Evolutionary conservation across 176 grass and related monocot genomes (phyloP), one percentile per base, ranked within the genome.

Genomic region (Musa itinerans): DNA sequence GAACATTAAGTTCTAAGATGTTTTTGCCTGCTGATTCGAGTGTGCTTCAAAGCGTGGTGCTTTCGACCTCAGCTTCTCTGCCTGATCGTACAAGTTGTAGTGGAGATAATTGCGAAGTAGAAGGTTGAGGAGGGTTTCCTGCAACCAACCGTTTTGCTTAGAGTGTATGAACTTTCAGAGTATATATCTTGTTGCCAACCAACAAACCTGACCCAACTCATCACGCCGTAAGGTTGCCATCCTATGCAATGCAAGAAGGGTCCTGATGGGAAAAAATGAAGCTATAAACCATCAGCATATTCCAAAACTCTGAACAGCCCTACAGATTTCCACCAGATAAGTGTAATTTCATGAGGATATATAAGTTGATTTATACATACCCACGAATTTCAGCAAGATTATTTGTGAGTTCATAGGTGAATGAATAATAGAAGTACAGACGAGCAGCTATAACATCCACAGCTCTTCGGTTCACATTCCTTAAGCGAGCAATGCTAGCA

Each of bases 31-130:
- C 25, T 97, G 94, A 64, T 93, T 93, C 21, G 94, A 97, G 81
- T 97, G 94, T 10, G 90, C 94, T 71, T 93, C 90, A 90, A 93
- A 97, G 59, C 86, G 88, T 68, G 90, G 94, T 74, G 88, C 94
- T 80, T 97, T 93, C 43, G 90, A 97, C 76, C 94, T 86, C 75
- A 93, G 86, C 73, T 97, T 97, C 78, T 97, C 94, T 26, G 94
- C 90, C 52, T 90, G 90, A 52, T 97, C 90, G 51, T 90, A 97
- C 58, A 97, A 87, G 78, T 90, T 97, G 64, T 93, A 97, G 74
- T 97, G 88, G 65, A 97, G 93, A 43, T 97, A 97, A 87, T 93
- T 97, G 83, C 88, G 90, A 50, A 97, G 90, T n/a, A 97, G 90
- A 53, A 97, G 82, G 78, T 97, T 97, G 56, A 98, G 86, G 65